phyloP scores from a whole-genome alignment of 2,329 filamentous ascomycete species.

The Talaromyces albobiverticillius region DNA sequence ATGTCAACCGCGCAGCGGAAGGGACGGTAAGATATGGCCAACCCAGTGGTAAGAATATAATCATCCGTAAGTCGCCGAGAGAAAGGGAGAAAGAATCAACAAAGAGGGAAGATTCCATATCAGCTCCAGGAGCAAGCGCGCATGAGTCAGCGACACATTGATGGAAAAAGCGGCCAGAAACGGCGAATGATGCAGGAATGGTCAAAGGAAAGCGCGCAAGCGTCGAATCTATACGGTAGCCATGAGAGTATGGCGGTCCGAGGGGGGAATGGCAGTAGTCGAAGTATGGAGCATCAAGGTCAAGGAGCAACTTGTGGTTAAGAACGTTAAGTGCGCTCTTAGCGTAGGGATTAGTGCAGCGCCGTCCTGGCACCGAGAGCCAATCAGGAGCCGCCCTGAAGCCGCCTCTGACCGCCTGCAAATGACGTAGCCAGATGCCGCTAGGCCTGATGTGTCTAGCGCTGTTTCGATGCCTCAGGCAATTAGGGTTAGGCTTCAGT shows the following conservation, averaged over 20 bases:
- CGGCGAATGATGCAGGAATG: background rate
- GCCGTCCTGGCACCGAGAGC: background rate
- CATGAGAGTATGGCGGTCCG: background rate
- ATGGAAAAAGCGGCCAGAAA: background rate
- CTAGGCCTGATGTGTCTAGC: background rate
- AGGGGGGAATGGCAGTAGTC: background rate
- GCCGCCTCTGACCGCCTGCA: slow-evolving; percentile 8
- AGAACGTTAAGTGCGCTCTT: too few relatives aligned
- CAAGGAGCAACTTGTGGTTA: too few relatives aligned
- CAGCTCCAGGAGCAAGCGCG: slow-evolving; percentile 1
- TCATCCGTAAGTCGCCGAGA: slow-evolving; percentile 1
- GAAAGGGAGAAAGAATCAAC: background rate
- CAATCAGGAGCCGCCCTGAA: slow-evolving; percentile 2
- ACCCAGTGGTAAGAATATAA: background rate
- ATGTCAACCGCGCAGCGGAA: slow-evolving; percentile 3
- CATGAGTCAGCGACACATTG: background rate
- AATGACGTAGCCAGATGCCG: slow-evolving; percentile 10
- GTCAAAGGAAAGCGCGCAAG: too few relatives aligned
- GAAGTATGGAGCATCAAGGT: background rate
- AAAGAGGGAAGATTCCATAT: slow-evolving; percentile 12
- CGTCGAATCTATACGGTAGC: background rate
- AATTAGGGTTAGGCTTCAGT: background rate
- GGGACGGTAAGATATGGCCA: background rate
- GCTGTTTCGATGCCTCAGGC: too few relatives aligned
- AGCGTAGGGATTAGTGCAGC: slow-evolving; percentile 3